A percentile compares a stretch with the other conserved stretches of the same genome.
phyloP scores from a whole-genome alignment of 2,329 filamentous ascomycete species.

The Endoconidiophora polonica region DNA sequence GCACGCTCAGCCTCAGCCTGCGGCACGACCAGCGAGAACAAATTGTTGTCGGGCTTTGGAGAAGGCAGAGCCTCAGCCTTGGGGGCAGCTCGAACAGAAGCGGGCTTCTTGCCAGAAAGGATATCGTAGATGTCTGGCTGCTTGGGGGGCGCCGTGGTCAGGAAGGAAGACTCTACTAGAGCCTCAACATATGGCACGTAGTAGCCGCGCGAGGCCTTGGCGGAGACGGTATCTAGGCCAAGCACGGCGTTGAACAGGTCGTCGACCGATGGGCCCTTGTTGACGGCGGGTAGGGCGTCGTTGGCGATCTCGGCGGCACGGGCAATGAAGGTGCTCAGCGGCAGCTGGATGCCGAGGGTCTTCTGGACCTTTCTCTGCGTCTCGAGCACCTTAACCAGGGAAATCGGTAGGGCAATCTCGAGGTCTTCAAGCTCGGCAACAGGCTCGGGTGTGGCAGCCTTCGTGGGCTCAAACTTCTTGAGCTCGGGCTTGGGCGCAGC shows the following conservation, averaged over 20 bases:
- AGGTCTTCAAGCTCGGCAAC: conserved; percentile 28
- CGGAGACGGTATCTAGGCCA: conserved; percentile 38
- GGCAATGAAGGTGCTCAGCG: conserved; percentile 71
- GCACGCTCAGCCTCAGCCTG: conserved; percentile 70
- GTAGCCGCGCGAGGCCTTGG: conserved; percentile 40
- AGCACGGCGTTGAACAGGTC: conserved; percentile 85
- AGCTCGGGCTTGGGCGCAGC: conserved; percentile 38
- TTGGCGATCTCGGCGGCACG: conserved; percentile 79
- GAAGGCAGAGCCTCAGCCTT: conserved; percentile 22
- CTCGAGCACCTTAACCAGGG: conserved; percentile 60
- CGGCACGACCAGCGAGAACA: conserved; percentile 68
- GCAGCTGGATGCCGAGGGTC: conserved; percentile 62
- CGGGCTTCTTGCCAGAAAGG: conserved; percentile 31
- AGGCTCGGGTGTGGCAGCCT: conserved; percentile 23
- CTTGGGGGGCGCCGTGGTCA: conserved; percentile 20
- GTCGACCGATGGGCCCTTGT: conserved; percentile 44
- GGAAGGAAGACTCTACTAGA: conserved; percentile 31
- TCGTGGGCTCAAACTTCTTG: conserved; percentile 22
- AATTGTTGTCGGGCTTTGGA: conserved; percentile 44
- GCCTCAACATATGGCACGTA: conserved; percentile 57
- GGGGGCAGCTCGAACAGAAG: conserved; percentile 17
- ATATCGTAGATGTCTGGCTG: conserved; percentile 66
- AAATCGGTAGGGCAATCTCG: conserved; percentile 57
- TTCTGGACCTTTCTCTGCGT: conserved; percentile 67
- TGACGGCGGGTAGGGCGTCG: conserved; percentile 55